These are phyloP conservation scores for Entomophthora muscae DNA, from an alignment of 371 early-diverging fungal genomes.

Conservation along the genomic window DNA sequence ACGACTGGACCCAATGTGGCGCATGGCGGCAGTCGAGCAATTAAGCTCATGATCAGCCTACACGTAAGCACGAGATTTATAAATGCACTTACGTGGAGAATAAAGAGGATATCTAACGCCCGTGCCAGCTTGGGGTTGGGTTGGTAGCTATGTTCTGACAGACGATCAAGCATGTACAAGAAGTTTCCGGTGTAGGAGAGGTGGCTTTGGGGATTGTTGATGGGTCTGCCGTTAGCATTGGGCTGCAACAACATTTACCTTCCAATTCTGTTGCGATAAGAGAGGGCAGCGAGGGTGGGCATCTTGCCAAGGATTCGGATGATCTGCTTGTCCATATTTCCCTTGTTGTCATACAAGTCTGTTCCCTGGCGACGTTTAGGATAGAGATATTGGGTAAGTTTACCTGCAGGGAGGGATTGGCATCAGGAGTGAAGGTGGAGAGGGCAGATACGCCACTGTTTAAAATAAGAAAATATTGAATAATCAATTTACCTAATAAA, in stretches of 20 bases:
- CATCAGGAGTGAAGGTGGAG: conserved; percentile 43
- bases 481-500: conserved; percentile 15
- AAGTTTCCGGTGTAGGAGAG: conserved; percentile 28
- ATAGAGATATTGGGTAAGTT: background rate
- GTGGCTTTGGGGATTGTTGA: conserved; percentile 26
- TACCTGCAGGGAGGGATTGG: conserved; percentile 29
- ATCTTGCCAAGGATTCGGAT: conserved; percentile 35
- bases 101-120: conserved; percentile 35
- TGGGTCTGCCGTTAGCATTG: conserved; percentile 26
- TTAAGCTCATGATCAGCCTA: conserved; percentile 21
- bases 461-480: background rate
- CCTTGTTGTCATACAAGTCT: conserved; percentile 23
- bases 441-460: conserved; percentile 25
- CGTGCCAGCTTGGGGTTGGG: conserved; percentile 29
- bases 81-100: conserved; percentile 30
- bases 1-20: conserved; percentile 29
- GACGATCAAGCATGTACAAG: conserved; percentile 37
- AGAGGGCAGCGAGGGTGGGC: conserved; percentile 34
- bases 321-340: conserved; percentile 26
- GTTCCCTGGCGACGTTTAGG: conserved; percentile 11
- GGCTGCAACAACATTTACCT: conserved; percentile 17
- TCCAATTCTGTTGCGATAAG: conserved; percentile 16
- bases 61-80: background rate
- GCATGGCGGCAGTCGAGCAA: conserved; percentile 41
- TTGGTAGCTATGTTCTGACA: conserved; percentile 28